Base-by-base conservation (phyloP, 768 basidiomycete genomes). In the Tylopilus subfusipes region DNA sequence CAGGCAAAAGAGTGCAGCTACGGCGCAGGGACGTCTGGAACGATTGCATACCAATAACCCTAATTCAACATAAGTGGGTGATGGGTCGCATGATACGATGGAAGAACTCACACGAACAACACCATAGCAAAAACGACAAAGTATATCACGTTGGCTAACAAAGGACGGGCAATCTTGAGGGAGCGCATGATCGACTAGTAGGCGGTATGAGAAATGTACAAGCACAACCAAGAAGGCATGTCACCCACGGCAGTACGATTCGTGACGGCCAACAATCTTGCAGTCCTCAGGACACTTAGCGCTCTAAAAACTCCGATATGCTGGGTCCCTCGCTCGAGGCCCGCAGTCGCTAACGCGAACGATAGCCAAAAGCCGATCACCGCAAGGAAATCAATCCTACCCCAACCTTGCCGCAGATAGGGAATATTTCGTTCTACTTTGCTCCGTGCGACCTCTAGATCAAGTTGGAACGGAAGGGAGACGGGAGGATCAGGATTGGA, bases 401-500 rank as follows among this genome's bases (percentile, higher is more conserved):
- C 88, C 94, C 94, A 98, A 52, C 89, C 90, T 64, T 98, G 93
- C 9, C 96, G 80, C 2, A 98, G 77, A 67, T 93, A 98, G 0
- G 96, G 94, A 2, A 93, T 76, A 58, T 87, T 85, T 33, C 84
- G 75, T 24, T 73, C 71, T n/a, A 82, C 80, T 59, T 83, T 82
- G 47, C 79, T 74, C 57, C 77, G 80, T 1, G 79, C 72, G 54
- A 79, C 72, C 16, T 72, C 71, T 24, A 88, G 71, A 62, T 80
- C 82, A 39, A 86, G 68, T 19, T 79, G 76, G 64, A 86, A 88
- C 0, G 86, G 85, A 8, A 86, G 76, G 3, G 72, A 63, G n/a
- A 82, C 70, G n/a, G 80, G 71, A 34, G 43, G 18, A 12, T 72
- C 25, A 10, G 48, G 65, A 44, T 81, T 78, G 0, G 76, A 63